These are phyloP conservation scores for Lipomyces sp. DNA, from an alignment of 805 yeast genomes.

Conservation along the genomic window DNA sequence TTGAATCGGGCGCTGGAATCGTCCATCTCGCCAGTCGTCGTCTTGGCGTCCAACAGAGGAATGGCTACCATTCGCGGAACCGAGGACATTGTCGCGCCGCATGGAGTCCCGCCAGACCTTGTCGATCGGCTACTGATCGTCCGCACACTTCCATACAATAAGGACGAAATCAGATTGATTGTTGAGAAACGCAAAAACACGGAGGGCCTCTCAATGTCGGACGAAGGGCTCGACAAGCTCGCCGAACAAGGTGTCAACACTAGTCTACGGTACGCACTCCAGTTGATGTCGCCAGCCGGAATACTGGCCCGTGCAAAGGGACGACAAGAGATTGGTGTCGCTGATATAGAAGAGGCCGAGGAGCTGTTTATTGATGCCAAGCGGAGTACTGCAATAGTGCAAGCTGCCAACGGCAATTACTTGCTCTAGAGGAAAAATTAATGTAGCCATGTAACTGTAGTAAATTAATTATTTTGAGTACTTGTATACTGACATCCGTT, in stretches of 20 bases:
- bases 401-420: constrained; percentile 79
- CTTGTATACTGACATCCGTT: neutral
- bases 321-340: constrained; percentile 66
- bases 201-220: constrained; percentile 69
- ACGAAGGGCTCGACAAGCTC: constrained; percentile 74
- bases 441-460: neutral
- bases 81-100: constrained; percentile 81
- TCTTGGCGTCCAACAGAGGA: constrained; percentile 95
- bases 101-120: constrained; percentile 95
- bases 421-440: constrained; percentile 10
- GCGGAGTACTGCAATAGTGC: constrained; percentile 80
- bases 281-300: constrained; percentile 87
- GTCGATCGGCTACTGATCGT: constrained; percentile 90
- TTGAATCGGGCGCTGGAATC: constrained; percentile 92
- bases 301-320: constrained; percentile 76
- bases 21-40: constrained; percentile 90
- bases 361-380: constrained; percentile 84
- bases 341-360: constrained; percentile 80
- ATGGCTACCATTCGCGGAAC: constrained; percentile 91
- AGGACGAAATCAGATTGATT: constrained; percentile 80
- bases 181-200: constrained; percentile 79
- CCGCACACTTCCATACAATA: constrained; percentile 85
- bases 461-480: neutral
- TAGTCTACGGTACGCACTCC: constrained; percentile 89
- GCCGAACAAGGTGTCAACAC: constrained; percentile 75